A percentile compares a stretch with the other conserved stretches of the same genome.
Conservation (phyloP, 2,329 filamentous ascomycete species). For the Exophiala alcalophila region DNA sequence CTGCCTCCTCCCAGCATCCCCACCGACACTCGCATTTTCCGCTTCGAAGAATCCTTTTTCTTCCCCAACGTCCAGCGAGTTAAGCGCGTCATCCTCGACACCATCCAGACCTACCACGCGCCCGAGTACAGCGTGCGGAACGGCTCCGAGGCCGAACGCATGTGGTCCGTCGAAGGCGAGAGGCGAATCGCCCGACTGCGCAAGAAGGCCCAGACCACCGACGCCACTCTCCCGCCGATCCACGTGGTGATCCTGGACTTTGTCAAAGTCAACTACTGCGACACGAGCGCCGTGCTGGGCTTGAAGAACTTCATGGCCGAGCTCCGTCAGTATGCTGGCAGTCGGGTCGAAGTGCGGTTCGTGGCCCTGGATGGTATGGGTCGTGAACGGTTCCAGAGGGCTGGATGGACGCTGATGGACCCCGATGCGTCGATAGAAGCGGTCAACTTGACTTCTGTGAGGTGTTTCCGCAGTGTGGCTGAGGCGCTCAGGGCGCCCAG, state of each 20-base stretch:
- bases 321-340: constrained; percentile 50
- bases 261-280: constrained; percentile 51
- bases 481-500: constrained; percentile 23
- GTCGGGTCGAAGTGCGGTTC: constrained; percentile 48
- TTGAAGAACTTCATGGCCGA: constrained; percentile 50
- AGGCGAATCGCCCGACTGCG: constrained; percentile 50
- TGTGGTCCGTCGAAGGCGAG: constrained; percentile 55
- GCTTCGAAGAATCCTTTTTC: constrained; percentile 57
- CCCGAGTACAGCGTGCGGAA: constrained; percentile 40
- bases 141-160: constrained; percentile 42
- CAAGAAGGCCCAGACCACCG: constrained; percentile 36
- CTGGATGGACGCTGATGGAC: constrained; percentile 34
- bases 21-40: constrained; percentile 55
- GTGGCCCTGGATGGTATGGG: constrained; percentile 48
- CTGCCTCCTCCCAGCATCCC: constrained; percentile 34
- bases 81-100: constrained; percentile 51
- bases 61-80: constrained; percentile 60
- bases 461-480: constrained; percentile 22
- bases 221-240: constrained; percentile 41
- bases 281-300: constrained; percentile 53
- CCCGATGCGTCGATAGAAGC: constrained; percentile 8
- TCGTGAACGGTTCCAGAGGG: constrained; percentile 34
- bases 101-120: constrained; percentile 48
- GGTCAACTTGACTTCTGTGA: constrained; percentile 10
- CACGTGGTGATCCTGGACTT: constrained; percentile 54